phyloP scores from a whole-genome alignment of 2,329 filamentous ascomycete species.

The Macrophomina phaseolina region DNA sequence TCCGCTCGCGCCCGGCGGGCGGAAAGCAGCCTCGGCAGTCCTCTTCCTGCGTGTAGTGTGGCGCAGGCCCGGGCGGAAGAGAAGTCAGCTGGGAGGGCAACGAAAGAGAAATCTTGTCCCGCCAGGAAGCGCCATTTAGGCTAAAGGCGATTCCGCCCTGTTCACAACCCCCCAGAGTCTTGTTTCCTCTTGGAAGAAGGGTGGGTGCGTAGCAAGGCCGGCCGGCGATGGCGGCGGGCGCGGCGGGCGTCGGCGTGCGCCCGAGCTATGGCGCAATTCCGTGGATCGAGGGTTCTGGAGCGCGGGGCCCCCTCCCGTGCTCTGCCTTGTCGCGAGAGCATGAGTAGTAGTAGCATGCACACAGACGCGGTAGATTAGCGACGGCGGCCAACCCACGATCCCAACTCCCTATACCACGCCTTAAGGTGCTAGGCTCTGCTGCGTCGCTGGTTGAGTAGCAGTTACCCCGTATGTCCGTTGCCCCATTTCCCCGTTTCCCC shows the following conservation, averaged over 20 bases:
- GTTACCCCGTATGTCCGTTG: not conserved
- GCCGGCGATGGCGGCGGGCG: not conserved
- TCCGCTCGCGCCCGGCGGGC: not conserved
- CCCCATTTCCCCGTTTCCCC: conserved; percentile 18
- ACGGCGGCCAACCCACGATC: not conserved
- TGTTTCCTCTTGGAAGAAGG: not conserved
- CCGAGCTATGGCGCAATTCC: conserved; percentile 5
- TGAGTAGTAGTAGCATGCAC: not conserved
- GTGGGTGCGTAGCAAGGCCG: not conserved
- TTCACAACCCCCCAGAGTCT: not conserved
- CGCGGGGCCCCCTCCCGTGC: not conserved
- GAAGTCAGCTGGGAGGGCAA: not conserved
- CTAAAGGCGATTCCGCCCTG: conserved; percentile 3
- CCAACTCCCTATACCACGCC: not conserved
- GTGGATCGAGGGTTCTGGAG: not conserved
- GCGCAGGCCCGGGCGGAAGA: not conserved
- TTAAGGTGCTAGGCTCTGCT: not conserved
- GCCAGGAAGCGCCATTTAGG: not conserved
- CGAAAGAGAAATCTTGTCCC: conserved; percentile 7
- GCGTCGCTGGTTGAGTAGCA: not conserved
- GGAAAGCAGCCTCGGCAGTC: not conserved
- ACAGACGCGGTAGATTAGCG: not conserved
- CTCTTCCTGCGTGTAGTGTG: not conserved
- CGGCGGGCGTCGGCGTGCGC: not conserved
- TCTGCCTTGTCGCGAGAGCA: not conserved